Evolutionary conservation across 2,329 filamentous ascomycete genomes (phyloP).

Genomic region (Escovopsis sp.): DNA sequence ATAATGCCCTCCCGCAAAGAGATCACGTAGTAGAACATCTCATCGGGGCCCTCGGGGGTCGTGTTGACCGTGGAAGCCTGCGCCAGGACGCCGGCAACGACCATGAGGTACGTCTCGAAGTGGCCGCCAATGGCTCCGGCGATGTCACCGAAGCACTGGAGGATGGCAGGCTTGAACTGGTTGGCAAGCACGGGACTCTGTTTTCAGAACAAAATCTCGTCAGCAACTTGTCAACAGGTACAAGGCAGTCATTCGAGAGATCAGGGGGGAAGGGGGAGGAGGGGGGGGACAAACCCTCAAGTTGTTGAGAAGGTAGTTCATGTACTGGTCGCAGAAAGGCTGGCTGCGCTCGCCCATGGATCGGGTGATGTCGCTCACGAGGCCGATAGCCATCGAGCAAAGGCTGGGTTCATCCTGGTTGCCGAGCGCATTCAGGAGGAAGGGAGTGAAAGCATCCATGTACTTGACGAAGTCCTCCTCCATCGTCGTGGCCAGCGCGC

Average conservation of each 20-base stretch:
- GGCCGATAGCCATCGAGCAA: slow-evolving; percentile 92
- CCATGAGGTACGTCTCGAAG: slow-evolving; percentile 83
- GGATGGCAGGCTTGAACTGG: slow-evolving; percentile 94
- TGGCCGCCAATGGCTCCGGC: slow-evolving; percentile 82
- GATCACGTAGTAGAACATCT: slow-evolving; percentile 94
- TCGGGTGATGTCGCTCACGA: slow-evolving; percentile 91
- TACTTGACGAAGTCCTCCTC: slow-evolving; percentile 93
- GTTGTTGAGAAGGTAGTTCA: slow-evolving; percentile 94
- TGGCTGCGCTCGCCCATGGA: slow-evolving; percentile 81
- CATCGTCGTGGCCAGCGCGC: slow-evolving; percentile 77
- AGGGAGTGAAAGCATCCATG: slow-evolving; percentile 89
- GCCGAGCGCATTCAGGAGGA: slow-evolving; percentile 81
- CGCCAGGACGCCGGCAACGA: slow-evolving; percentile 87
- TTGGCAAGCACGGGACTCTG: slow-evolving; percentile 77
- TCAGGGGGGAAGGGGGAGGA: background rate
- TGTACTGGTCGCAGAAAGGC: slow-evolving; percentile 92
- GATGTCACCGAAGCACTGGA: slow-evolving; percentile 97
- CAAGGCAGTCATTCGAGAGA: background rate
- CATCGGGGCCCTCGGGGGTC: slow-evolving; percentile 66
- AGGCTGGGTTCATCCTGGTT: slow-evolving; percentile 92
- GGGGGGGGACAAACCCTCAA: slow-evolving; percentile 45
- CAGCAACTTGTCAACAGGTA: too few species aligned
- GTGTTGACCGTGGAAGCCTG: slow-evolving; percentile 77
- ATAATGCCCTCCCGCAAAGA: slow-evolving; percentile 94
- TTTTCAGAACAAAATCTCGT: background rate